A percentile compares a stretch with the other conserved stretches of the same genome.
Conservation (phyloP, 2,329 filamentous ascomycete genomes). For the Thielaviopsis populi region DNA sequence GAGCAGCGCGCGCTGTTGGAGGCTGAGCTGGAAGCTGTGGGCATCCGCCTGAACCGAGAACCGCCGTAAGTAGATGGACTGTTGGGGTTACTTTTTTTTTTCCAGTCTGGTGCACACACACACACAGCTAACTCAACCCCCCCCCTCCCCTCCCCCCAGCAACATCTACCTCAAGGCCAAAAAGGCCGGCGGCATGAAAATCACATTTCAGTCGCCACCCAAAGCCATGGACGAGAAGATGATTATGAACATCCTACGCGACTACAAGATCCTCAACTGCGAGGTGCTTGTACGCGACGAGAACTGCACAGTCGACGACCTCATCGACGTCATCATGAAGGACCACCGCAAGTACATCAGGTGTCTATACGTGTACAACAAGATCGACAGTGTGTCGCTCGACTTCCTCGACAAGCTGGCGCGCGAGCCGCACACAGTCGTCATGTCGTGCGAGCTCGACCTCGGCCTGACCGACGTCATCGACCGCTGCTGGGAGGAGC, state of each 20-base stretch:
- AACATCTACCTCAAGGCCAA: slow-evolving; percentile 97
- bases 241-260: slow-evolving; percentile 90
- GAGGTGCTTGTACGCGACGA: slow-evolving; percentile 93
- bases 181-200: slow-evolving; percentile 96
- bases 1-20: slow-evolving; percentile 85
- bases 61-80: slow-evolving; percentile 53
- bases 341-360: slow-evolving; percentile 95
- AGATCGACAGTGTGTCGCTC: slow-evolving; percentile 88
- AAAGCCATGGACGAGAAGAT: slow-evolving; percentile 95
- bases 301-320: slow-evolving; percentile 87
- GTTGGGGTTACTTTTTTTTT: too few relatives aligned
- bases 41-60: slow-evolving; percentile 80
- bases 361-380: slow-evolving; percentile 97
- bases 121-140: not conserved
- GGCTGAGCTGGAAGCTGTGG: slow-evolving; percentile 84
- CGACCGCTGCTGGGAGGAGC: slow-evolving; percentile 86
- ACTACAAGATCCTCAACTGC: slow-evolving; percentile 98
- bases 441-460: slow-evolving; percentile 96
- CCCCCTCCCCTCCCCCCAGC: slow-evolving; percentile 27
- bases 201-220: slow-evolving; percentile 80
- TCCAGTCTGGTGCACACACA: not conserved
- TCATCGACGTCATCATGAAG: slow-evolving; percentile 99
- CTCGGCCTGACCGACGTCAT: slow-evolving; percentile 87
- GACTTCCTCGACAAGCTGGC: slow-evolving; percentile 88
- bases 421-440: slow-evolving; percentile 80